Percentiles rank a stretch among this genome's conserved stretches.
Evolutionary conservation across 1,139 yeast genomes (phyloP).

Genomic region (Nadsonia starkeyi-henricii): DNA sequence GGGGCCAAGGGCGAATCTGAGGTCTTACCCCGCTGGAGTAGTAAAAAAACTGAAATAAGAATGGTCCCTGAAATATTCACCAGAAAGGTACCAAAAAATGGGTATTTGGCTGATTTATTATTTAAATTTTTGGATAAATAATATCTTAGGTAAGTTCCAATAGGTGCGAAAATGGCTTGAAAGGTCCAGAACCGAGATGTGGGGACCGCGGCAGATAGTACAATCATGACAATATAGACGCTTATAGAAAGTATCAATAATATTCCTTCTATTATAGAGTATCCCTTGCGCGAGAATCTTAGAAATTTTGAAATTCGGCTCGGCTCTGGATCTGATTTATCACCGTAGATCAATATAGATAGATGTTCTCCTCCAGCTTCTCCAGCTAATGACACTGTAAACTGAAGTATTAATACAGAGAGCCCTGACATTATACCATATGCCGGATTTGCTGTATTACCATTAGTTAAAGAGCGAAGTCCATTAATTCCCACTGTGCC

Average conservation of each 20-base stretch:
- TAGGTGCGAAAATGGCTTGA: slow-evolving; percentile 44
- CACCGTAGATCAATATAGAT: slow-evolving; percentile 10
- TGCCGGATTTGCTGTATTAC: slow-evolving; percentile 47
- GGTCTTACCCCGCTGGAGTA: slow-evolving; percentile 37
- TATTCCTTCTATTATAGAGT: slow-evolving; percentile 2
- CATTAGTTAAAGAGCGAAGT: slow-evolving; percentile 10
- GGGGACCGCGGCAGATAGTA: slow-evolving; percentile 29
- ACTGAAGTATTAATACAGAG: slow-evolving; percentile 24
- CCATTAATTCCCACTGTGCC: slow-evolving; percentile 5
- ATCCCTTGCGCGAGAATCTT: not conserved
- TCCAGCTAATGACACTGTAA: slow-evolving; percentile 30
- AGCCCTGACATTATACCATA: slow-evolving; percentile 50
- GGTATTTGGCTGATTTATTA: slow-evolving; percentile 28
- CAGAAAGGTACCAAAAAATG: slow-evolving; percentile 52
- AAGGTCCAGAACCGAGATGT: slow-evolving; percentile 55
- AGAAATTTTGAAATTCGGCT: not conserved
- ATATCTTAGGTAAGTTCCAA: slow-evolving; percentile 50
- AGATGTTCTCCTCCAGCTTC: slow-evolving; percentile 32
- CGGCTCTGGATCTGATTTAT: not conserved
- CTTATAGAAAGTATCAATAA: slow-evolving; percentile 20
- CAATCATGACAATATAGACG: slow-evolving; percentile 31
- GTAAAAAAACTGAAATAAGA: slow-evolving; percentile 39
- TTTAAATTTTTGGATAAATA: slow-evolving; percentile 40
- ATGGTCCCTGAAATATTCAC: slow-evolving; percentile 52
- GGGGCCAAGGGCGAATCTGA: slow-evolving; percentile 4